A percentile compares a stretch with the other conserved stretches of the same genome.
phyloP scores from a whole-genome alignment of 805 yeast genomes.

The Komagataella populi region DNA sequence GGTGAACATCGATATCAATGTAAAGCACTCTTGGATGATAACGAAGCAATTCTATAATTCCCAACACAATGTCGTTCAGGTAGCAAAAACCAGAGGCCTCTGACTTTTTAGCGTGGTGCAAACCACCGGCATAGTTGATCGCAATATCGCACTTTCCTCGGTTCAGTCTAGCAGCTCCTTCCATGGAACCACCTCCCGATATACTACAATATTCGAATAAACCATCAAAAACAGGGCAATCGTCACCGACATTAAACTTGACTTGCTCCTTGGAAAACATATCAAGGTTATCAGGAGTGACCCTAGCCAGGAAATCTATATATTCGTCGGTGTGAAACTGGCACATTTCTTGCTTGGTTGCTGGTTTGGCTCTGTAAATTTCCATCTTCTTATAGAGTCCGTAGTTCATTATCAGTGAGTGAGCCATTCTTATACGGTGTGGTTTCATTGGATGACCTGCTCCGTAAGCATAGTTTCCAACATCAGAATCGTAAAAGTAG shows the following conservation, averaged over 20 bases:
- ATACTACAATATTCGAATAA: conserved; percentile 64
- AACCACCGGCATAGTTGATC: conserved; percentile 86
- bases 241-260: conserved; percentile 94
- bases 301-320: conserved; percentile 81
- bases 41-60: conserved; percentile 65
- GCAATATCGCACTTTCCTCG: conserved; percentile 83
- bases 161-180: conserved; percentile 75
- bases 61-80: conserved; percentile 79
- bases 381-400: conserved; percentile 96
- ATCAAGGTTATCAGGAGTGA: conserved; percentile 85
- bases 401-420: conserved; percentile 90
- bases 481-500: conserved; percentile 79
- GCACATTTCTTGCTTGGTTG: conserved; percentile 95
- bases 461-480: conserved; percentile 96
- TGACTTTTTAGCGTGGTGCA: conserved; percentile 84
- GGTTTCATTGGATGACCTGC: conserved; percentile 99
- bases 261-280: conserved; percentile 77
- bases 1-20: conserved; percentile 85
- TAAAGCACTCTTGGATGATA: conserved; percentile 79
- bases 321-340: conserved; percentile 98
- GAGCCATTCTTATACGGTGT: conserved; percentile 97
- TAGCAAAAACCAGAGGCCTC: conserved; percentile 90
- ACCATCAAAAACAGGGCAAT: conserved; percentile 76
- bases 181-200: conserved; percentile 82
- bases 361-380: conserved; percentile 92